A percentile compares a stretch with the other conserved stretches of the same genome.
Conservation (phyloP, 805 yeast genomes). For the Debaryomyces maramus region DNA sequence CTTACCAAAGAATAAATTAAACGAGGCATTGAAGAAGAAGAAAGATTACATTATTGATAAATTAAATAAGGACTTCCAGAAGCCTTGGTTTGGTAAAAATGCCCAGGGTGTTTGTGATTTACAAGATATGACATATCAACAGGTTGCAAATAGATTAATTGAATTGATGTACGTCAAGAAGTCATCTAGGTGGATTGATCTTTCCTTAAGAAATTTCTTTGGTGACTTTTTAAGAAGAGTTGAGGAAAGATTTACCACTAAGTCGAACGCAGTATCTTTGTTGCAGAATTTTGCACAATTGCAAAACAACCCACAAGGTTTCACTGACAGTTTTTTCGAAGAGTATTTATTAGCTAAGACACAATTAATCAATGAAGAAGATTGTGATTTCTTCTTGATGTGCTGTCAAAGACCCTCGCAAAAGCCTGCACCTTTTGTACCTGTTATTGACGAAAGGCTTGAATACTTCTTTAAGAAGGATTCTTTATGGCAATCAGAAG, state of each 20-base stretch:
- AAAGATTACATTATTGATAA: slow-evolving; percentile 80
- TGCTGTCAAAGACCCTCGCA: slow-evolving; percentile 80
- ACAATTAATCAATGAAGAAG: slow-evolving; percentile 92
- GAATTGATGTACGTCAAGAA: slow-evolving; percentile 84
- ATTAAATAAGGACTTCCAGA: slow-evolving; percentile 93
- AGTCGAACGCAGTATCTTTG: slow-evolving; percentile 56
- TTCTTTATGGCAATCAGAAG: slow-evolving; percentile 98
- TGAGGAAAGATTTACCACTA: slow-evolving; percentile 87
- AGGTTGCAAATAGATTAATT: slow-evolving; percentile 82
- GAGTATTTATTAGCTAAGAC: slow-evolving; percentile 72
- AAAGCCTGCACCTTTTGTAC: slow-evolving; percentile 98
- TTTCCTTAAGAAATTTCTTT: slow-evolving; percentile 77
- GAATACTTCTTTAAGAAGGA: slow-evolving; percentile 98
- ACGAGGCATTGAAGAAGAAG: slow-evolving; percentile 79
- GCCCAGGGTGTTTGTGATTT: slow-evolving; percentile 82
- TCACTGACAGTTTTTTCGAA: slow-evolving; percentile 58
- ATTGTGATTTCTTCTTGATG: slow-evolving; percentile 86
- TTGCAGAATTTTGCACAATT: slow-evolving; percentile 73
- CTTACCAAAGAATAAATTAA: slow-evolving; percentile 83
- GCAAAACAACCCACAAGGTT: slow-evolving; percentile 58
- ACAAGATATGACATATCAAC: slow-evolving; percentile 93
- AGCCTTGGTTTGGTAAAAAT: slow-evolving; percentile 94
- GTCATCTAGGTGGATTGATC: slow-evolving; percentile 85
- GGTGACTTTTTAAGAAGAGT: slow-evolving; percentile 89
- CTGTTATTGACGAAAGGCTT: slow-evolving; percentile 89